phyloP scores from a whole-genome alignment of 2,329 filamentous ascomycete genomes.

The Metarhizium humberi region DNA sequence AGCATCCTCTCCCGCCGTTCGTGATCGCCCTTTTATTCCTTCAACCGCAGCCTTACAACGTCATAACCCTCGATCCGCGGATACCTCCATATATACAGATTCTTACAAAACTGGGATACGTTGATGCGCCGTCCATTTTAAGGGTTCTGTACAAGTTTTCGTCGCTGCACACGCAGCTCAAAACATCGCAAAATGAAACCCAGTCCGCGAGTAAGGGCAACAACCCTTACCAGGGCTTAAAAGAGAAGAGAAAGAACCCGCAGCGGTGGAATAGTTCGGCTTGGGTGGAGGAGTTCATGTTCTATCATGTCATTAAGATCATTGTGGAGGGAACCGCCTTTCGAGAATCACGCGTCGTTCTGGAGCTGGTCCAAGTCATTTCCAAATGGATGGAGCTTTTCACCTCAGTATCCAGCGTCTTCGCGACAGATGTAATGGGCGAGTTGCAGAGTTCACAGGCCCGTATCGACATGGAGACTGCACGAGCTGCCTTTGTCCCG shows the following conservation, averaged over 20 bases:
- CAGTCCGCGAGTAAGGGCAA: constrained; percentile 1
- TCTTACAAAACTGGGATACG: constrained; percentile 39
- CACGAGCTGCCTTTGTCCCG: constrained; percentile 54
- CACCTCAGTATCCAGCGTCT: constrained; percentile 38
- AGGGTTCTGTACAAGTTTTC: constrained; percentile 48
- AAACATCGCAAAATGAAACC: constrained; percentile 3
- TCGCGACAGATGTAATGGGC: constrained; percentile 38
- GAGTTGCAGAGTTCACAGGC: constrained; percentile 33
- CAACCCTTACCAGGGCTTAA: constrained; percentile 1
- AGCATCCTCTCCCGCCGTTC: constrained; percentile 41
- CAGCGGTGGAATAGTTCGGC: constrained; percentile 48
- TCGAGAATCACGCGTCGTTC: constrained; percentile 33
- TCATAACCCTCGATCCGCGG: constrained; percentile 47
- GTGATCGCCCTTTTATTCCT: constrained; percentile 50
- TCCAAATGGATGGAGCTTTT: constrained; percentile 52
- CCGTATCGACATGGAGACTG: constrained; percentile 48
- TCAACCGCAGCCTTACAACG: constrained; percentile 38
- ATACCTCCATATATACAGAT: constrained; percentile 50
- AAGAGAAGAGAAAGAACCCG: constrained; percentile 12
- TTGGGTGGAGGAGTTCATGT: constrained; percentile 75
- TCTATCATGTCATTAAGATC: constrained; percentile 85
- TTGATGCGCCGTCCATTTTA: constrained; percentile 47
- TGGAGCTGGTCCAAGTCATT: constrained; percentile 40
- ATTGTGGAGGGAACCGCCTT: constrained; percentile 53
- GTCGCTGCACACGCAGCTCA: constrained; percentile 31